A percentile compares a stretch with the other conserved stretches of the same genome.
These are phyloP conservation scores for Schizochytrium sp. DNA, from an alignment of 108 stramenopile species.

Conservation along the genomic window DNA sequence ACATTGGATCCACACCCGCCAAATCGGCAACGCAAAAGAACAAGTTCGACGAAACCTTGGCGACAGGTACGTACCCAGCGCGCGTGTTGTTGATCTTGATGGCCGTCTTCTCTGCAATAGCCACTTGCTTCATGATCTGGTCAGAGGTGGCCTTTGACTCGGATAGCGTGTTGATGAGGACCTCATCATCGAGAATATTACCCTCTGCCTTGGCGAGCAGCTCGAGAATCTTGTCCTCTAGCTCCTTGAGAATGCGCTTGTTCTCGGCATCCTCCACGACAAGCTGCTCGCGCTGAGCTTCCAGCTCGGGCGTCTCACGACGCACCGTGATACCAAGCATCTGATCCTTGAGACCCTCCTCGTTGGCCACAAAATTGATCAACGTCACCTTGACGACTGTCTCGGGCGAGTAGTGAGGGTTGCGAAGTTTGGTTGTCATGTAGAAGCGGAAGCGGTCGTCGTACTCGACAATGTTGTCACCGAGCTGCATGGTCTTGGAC, in stretches of 20 bases:
- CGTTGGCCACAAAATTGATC: slow-evolving; percentile 57
- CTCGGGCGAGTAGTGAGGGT: slow-evolving; percentile 59
- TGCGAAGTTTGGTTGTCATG: slow-evolving; percentile 53
- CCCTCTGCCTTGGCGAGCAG: slow-evolving; percentile 49
- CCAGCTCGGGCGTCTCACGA: slow-evolving; percentile 40
- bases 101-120: slow-evolving; percentile 40
- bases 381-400: slow-evolving; percentile 43
- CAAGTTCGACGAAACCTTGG: slow-evolving; percentile 46
- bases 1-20: slow-evolving; percentile 53
- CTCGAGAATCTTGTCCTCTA: slow-evolving; percentile 54
- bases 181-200: slow-evolving; percentile 59
- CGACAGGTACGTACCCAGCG: slow-evolving; percentile 48
- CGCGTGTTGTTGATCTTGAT: slow-evolving; percentile 41
- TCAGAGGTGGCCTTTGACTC: slow-evolving; percentile 50
- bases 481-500: slow-evolving; percentile 39
- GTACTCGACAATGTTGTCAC: slow-evolving; percentile 52
- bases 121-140: slow-evolving; percentile 48
- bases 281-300: slow-evolving; percentile 42
- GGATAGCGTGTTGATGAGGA: slow-evolving; percentile 49
- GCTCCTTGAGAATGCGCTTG: slow-evolving; percentile 44
- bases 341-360: slow-evolving; percentile 56
- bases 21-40: slow-evolving; percentile 60
- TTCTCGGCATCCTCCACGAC: slow-evolving; percentile 55
- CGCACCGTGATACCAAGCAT: slow-evolving; percentile 55
- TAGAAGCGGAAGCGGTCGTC: slow-evolving; percentile 46